Percentiles rank a stretch among this genome's conserved stretches.
Evolutionary conservation across 2,329 filamentous ascomycete genomes (phyloP).

Genomic region (Whalleya microplaca): DNA sequence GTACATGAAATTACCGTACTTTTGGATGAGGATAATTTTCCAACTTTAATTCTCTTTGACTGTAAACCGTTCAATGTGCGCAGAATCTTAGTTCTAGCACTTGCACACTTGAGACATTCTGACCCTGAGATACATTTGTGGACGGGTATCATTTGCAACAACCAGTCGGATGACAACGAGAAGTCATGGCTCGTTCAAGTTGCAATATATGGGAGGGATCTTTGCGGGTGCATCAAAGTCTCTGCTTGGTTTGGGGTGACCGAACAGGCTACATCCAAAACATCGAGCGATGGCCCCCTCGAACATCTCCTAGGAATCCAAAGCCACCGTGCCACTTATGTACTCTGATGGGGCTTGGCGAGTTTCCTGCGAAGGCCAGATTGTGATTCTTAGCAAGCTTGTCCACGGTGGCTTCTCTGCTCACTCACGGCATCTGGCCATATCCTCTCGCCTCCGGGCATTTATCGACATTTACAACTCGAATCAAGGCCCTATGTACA

Average conservation of each 20-base stretch:
- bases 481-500: slow-evolving; percentile 8
- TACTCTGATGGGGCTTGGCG: neutral
- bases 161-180: slow-evolving; percentile 14
- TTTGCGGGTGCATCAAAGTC: slow-evolving; percentile 7
- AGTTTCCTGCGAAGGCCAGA: slow-evolving; percentile 13
- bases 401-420: slow-evolving; percentile 1
- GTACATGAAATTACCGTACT: slow-evolving; percentile 14
- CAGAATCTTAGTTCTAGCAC: slow-evolving; percentile 5
- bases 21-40: slow-evolving; percentile 8
- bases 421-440: neutral
- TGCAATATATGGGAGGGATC: slow-evolving; percentile 14
- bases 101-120: slow-evolving; percentile 1
- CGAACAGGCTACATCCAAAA: neutral
- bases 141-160: slow-evolving; percentile 16
- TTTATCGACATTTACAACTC: neutral
- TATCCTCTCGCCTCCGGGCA: neutral
- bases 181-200: slow-evolving; percentile 11
- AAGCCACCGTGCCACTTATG: neutral
- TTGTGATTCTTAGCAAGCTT: slow-evolving; percentile 4
- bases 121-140: slow-evolving; percentile 5
- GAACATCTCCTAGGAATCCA: slow-evolving; percentile 1
- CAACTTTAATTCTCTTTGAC: slow-evolving; percentile 6
- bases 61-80: slow-evolving; percentile 1
- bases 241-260: slow-evolving; percentile 15
- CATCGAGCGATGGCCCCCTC: slow-evolving; percentile 2